Evolutionary conservation across 2,329 filamentous ascomycete species (phyloP).

Genomic region (Emydomyces testavorans): DNA sequence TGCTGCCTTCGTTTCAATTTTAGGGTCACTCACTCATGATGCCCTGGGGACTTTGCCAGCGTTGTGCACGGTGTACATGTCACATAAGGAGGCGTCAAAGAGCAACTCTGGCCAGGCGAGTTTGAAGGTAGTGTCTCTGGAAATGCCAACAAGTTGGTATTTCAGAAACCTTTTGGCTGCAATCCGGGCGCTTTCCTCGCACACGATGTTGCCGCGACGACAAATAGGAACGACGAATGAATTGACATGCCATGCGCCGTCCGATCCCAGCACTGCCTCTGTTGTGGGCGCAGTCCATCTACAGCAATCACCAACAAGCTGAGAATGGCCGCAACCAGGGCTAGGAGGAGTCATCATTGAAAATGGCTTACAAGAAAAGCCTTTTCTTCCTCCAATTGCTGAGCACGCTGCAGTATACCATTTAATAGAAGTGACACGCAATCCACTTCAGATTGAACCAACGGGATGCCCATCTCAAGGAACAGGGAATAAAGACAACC

Average conservation of each 20-base stretch:
- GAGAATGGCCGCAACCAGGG: too few species aligned
- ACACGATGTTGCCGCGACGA: conserved; percentile 11
- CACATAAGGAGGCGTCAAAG: conserved; percentile 10
- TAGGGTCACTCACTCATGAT: conserved; percentile 4
- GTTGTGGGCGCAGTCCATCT: conserved; percentile 17
- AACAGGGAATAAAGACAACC: not conserved
- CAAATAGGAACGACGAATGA: conserved; percentile 21
- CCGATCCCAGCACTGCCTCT: conserved; percentile 13
- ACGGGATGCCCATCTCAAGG: not conserved
- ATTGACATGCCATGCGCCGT: conserved; percentile 17
- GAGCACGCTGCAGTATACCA: too few species aligned
- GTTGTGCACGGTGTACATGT: conserved; percentile 9
- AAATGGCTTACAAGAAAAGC: conserved; percentile 3
- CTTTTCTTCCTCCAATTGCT: not conserved
- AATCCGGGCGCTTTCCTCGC: conserved; percentile 18
- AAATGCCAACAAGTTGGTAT: not conserved
- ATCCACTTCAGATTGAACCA: not conserved
- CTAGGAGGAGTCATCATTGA: too few species aligned
- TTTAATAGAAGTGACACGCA: too few species aligned
- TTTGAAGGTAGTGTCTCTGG: not conserved
- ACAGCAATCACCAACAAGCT: conserved; percentile 15
- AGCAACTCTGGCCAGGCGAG: conserved; percentile 13
- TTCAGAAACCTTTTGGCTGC: conserved; percentile 17
- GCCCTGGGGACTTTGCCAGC: conserved; percentile 11
- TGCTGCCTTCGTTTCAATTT: conserved; percentile 1